phyloP scores from a whole-genome alignment of 169 alveolate genomes.

The Amoebophrya sp. region DNA sequence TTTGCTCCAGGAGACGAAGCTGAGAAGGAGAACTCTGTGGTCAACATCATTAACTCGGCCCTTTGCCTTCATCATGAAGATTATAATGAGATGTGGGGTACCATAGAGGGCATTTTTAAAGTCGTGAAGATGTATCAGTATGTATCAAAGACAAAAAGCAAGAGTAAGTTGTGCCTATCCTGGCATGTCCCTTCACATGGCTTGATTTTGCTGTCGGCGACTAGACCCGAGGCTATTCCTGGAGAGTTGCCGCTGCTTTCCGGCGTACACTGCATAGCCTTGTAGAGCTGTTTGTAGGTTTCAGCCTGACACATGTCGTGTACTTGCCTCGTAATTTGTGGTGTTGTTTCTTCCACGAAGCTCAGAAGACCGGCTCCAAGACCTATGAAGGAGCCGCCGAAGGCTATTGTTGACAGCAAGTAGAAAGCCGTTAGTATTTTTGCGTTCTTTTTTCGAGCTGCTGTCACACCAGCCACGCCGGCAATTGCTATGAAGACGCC shows the following conservation, averaged over 20 bases:
- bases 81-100: too few species aligned
- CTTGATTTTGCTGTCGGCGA: not conserved
- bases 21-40: too few species aligned
- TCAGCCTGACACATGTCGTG: not conserved
- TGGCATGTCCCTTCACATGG: not conserved
- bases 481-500: not conserved
- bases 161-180: too few species aligned
- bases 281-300: not conserved
- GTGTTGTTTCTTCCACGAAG: not conserved
- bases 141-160: too few species aligned
- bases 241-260: not conserved
- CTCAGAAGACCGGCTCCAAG: not conserved
- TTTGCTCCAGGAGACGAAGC: too few species aligned
- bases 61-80: too few species aligned
- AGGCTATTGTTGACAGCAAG: not conserved
- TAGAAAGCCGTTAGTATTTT: not conserved
- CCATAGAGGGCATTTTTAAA: too few species aligned
- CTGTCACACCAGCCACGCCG: not conserved
- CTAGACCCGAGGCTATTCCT: not conserved
- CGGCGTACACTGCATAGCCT: not conserved
- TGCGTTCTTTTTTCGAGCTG: not conserved
- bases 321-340: not conserved
- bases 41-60: too few species aligned
- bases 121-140: too few species aligned
- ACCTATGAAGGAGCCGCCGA: not conserved